phyloP scores from a whole-genome alignment of 2,329 filamentous ascomycete species.

The Aspergillus awamori region DNA sequence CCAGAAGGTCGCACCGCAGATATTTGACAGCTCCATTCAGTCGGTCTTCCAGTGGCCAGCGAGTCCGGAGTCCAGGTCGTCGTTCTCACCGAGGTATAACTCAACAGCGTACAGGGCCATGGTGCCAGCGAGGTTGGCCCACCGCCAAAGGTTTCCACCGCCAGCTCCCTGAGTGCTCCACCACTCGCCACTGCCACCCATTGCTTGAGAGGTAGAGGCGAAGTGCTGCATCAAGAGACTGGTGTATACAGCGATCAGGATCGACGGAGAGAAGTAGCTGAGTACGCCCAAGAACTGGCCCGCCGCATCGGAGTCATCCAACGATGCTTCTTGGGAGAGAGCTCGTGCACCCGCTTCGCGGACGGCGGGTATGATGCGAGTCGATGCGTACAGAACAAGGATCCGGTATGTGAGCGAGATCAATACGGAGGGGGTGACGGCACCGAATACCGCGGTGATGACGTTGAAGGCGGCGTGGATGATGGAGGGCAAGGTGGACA shows the following conservation, averaged over 20 bases:
- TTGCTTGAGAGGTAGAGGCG: constrained; percentile 64
- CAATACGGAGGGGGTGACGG: constrained; percentile 92
- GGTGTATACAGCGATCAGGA: constrained; percentile 94
- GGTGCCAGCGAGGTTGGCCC: constrained; percentile 87
- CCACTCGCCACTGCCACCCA: constrained; percentile 68
- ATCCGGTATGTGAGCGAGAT: constrained; percentile 93
- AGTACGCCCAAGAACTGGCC: constrained; percentile 79
- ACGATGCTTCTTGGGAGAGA: constrained; percentile 78
- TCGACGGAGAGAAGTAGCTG: constrained; percentile 92
- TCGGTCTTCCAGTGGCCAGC: constrained; percentile 92
- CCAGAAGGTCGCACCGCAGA: not conserved
- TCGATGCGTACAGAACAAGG: constrained; percentile 93
- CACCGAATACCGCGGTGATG: constrained; percentile 87
- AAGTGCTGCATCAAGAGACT: constrained; percentile 96
- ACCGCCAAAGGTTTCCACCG: constrained; percentile 86
- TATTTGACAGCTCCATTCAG: constrained; percentile 50
- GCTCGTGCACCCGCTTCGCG: constrained; percentile 82
- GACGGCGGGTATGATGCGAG: constrained; percentile 91
- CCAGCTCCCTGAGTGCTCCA: constrained; percentile 85
- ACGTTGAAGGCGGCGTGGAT: constrained; percentile 83
- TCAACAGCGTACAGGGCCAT: constrained; percentile 91
- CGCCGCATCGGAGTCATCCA: constrained; percentile 83
- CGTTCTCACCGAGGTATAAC: constrained; percentile 74
- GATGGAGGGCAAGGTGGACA: constrained; percentile 80
- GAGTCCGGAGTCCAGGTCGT: constrained; percentile 71